Percentiles rank a stretch among this genome's conserved stretches.
Evolutionary conservation across 306 rosid species (phyloP).

Genomic region (Quercus dentata): DNA sequence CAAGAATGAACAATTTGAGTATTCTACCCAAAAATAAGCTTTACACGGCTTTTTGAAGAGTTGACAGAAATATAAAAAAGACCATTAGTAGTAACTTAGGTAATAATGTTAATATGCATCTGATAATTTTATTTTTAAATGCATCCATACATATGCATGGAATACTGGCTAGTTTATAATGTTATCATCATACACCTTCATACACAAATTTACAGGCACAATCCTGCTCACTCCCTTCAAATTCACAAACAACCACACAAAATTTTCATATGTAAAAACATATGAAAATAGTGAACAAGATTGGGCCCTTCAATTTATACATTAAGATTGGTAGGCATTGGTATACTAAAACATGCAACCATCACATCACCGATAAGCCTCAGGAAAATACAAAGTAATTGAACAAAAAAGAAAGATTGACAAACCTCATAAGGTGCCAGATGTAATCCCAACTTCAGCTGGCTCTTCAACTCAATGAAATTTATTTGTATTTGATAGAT

Average conservation of each 20-base stretch:
- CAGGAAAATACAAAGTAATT: background rate
- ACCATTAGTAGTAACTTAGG: too few species aligned
- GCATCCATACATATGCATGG: too few species aligned
- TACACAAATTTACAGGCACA: background rate
- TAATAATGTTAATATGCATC: too few species aligned
- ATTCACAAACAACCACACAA: background rate
- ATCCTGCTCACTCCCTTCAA: background rate
- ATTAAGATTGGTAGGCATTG: background rate
- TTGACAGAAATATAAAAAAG: too few species aligned
- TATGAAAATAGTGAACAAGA: background rate
- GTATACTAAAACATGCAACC: background rate
- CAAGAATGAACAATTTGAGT: too few species aligned
- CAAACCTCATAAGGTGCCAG: conserved; percentile 71
- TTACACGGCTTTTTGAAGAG: too few species aligned
- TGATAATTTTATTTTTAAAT: too few species aligned
- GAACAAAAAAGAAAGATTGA: conserved; percentile 7
- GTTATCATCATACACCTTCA: background rate
- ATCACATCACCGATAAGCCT: background rate
- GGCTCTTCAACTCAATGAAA: conserved; percentile 59
- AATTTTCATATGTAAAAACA: background rate
- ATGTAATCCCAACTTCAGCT: conserved; percentile 69
- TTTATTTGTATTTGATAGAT: conserved; percentile 59
- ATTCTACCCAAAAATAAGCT: too few species aligned
- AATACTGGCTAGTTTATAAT: background rate
- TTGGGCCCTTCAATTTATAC: background rate